Evolutionary conservation across 768 basidiomycete species (phyloP), one percentile per base, ranked within the genome.

Genomic region (Mrakia gelida): DNA sequence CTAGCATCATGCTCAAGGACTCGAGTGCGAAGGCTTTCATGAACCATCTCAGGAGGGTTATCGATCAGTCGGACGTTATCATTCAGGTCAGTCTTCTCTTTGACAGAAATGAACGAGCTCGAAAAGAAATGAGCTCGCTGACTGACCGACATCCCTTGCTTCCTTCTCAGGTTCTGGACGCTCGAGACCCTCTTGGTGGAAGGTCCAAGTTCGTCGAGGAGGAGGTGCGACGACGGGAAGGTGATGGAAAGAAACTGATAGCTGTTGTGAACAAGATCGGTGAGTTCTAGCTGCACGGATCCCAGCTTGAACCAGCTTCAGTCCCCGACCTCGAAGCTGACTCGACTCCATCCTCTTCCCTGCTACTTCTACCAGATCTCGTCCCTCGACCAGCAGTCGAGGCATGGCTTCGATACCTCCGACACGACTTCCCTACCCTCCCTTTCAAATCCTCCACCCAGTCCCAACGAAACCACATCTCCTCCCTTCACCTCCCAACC

Each of bases 261-360:
- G 93, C 94, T 75, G 93, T 98, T 3, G 84, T 99, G n/a, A 98
- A 98, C 84, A 98, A 99, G 86, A 92, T 97, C 77, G 96, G 96
- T 94, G 79, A 77, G 90, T 85, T 34, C 23, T 18, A 1, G 13
- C 15, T 16, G 30, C 62, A 23, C 62, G 62, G 32, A 56, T 56
- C 54, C 54, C 10, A 23, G 18, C 21, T 30, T 4, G 13, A 18
- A 16, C 18, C 52, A 62, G 38, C 30, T 59, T 26, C 38, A 59
- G n/a, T n/a, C 18, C 68, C 23, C 10, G 41, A 54, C 45, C 11
- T 71, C 45, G 4, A 73, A 54, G 32, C 73, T 73, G 32, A 41
- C 26, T n/a, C 16, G 32, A 32, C 49, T 28, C 18, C 34, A n/a
- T 52, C n/a, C 10, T 16, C 28, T 11, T 75, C 41, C 56, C 26